A percentile compares a stretch with the other conserved stretches of the same genome.
Evolutionary conservation across 2,329 filamentous ascomycete genomes (phyloP).

Genomic region (Lachnellula arida): DNA sequence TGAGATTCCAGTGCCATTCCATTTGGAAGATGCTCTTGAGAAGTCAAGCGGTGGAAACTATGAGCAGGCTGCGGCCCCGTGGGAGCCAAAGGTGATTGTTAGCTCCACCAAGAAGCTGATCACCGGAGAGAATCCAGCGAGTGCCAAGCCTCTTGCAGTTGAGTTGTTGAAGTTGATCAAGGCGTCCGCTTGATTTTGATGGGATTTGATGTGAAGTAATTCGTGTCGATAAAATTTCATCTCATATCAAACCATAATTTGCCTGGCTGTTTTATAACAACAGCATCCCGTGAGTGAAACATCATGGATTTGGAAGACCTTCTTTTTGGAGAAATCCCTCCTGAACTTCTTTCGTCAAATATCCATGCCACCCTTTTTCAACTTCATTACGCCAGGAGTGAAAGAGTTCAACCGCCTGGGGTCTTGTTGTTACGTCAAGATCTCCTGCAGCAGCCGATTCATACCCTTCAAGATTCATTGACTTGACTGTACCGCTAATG

Average conservation of each 20-base stretch:
- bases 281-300: not conserved
- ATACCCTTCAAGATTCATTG: conserved; percentile 12
- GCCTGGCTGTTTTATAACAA: not conserved
- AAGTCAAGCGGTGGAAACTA: conserved; percentile 48
- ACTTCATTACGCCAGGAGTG: conserved; percentile 15
- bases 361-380: conserved; percentile 20
- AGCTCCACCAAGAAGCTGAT: conserved; percentile 35
- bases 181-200: not conserved
- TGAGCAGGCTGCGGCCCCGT: conserved; percentile 47
- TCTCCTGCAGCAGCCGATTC: conserved; percentile 1
- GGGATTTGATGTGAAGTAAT: no score
- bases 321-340: conserved; percentile 7
- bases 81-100: conserved; percentile 32
- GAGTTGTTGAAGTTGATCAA: conserved; percentile 25
- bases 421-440: not conserved
- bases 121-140: conserved; percentile 40
- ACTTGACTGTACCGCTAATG: conserved; percentile 6
- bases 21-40: conserved; percentile 50
- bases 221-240: no score
- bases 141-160: conserved; percentile 35
- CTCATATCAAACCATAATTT: not conserved
- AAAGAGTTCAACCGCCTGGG: conserved; percentile 12
- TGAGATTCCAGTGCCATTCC: conserved; percentile 48
- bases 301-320: not conserved
- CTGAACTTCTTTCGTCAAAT: conserved; percentile 9